Base-by-base conservation (phyloP, 2,329 filamentous ascomycete genomes). In the Aspergillus sp. region DNA sequence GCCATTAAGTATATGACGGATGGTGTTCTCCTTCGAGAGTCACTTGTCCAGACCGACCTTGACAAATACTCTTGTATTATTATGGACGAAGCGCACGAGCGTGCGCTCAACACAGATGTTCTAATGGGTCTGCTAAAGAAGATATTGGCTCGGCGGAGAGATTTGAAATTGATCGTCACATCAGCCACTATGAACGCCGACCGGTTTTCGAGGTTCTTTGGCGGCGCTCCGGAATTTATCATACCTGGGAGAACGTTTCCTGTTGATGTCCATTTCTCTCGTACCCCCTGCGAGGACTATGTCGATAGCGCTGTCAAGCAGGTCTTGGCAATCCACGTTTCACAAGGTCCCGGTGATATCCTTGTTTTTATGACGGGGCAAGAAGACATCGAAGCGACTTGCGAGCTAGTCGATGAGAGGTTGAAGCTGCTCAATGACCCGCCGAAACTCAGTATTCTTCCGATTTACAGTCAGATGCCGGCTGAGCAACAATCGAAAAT, bases 1-100 rank as follows among this genome's bases (percentile, higher is more conserved):
- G 82, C 88, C 59, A 98, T 99, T 78, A 99, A 99, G 76, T 99
- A 99, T 75, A 97, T 99, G 93, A 99, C 95, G 0, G 96, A 99
- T 69, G 95, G 95, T 79, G 91, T 99, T 20, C 79, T 99, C 45
- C 83, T 99, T 33, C 86, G 95, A 77, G 96, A 99, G 70, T 97
- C 92, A 5, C 82, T 99, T 11, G 93, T 92, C 59, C 93, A 98
- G 73, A 86, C 89, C 6, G 93, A 99, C 72, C 81, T 99, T 46
- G 95, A 98, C 74, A 90, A 91, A 63, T 99, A 99, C 73, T 96
- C 93, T 13, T 97, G 93, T 72, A 92, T 99, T 68, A 99, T 99
- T 75, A 99, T 99, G 95, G 95, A 99, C 71, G 95, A 99, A 79
- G 96, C 95, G 4, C 95, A 99, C 82, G 95, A 99, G 75, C 86